These are phyloP conservation scores for Cucurbita ficifolia DNA, from an alignment of 306 rosid species.

Conservation along the genomic window DNA sequence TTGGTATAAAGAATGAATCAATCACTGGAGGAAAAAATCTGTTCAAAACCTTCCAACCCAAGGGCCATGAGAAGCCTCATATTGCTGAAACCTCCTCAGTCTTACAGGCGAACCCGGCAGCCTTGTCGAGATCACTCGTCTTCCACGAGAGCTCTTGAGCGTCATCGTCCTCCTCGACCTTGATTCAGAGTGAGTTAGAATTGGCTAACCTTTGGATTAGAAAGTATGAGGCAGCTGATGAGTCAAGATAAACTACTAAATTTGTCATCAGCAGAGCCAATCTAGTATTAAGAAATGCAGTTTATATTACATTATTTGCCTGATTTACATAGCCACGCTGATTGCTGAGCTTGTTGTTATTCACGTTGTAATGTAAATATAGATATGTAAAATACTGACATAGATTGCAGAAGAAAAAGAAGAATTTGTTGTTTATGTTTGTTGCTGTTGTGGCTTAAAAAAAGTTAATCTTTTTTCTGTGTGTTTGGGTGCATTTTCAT, in stretches of 20 bases:
- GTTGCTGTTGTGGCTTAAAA: neutral
- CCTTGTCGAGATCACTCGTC: constrained; percentile 65
- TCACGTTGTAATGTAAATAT: neutral
- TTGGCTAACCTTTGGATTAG: neutral
- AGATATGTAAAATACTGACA: constrained; percentile 3
- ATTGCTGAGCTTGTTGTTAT: neutral
- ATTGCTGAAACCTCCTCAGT: constrained; percentile 32
- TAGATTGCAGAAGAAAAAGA: neutral
- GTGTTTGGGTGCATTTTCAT: neutral
- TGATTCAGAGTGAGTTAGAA: neutral
- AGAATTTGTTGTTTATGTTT: neutral
- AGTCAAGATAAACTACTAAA: neutral
- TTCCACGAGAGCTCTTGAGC: constrained; percentile 49
- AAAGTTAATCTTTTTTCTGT: neutral
- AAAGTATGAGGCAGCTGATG: neutral
- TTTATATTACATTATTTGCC: neutral
- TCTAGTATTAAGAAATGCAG: neutral
- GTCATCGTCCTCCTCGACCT: neutral
- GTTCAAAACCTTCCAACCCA: constrained; percentile 60
- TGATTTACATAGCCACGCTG: neutral
- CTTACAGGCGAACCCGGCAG: constrained; percentile 84
- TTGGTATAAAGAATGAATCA: constrained; percentile 77
- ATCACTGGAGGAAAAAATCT: constrained; percentile 41
- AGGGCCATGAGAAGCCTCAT: constrained; percentile 24
- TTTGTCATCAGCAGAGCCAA: neutral